Percentiles rank a stretch among this genome's conserved stretches.
Evolutionary conservation across 345 rosid species (phyloP).

Genomic region (Cardiospermum halicacabum): DNA sequence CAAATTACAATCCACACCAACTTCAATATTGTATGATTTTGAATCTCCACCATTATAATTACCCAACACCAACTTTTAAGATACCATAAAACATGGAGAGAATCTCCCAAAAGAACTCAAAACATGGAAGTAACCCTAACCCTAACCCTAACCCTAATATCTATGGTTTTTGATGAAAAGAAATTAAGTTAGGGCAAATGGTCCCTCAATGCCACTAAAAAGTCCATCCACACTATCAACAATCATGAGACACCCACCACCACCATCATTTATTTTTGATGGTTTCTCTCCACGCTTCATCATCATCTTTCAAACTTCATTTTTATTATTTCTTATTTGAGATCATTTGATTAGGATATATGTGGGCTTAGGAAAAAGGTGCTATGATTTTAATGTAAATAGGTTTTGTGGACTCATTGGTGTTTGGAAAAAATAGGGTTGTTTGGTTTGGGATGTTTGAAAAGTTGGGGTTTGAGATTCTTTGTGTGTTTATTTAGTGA

Average conservation of each 20-base stretch:
- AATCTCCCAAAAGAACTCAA: slow-evolving; percentile 16
- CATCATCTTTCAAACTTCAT: slow-evolving; percentile 3
- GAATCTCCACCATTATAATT: too few species aligned
- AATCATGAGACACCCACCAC: slow-evolving; percentile 12
- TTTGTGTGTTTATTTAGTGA: too few species aligned
- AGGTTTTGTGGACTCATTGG: not conserved
- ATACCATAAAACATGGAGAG: slow-evolving; percentile 64
- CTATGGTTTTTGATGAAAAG: too few species aligned
- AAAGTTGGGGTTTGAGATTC: not conserved
- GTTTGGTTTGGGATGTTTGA: not conserved
- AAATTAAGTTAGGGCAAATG: slow-evolving; percentile 16
- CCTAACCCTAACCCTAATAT: too few species aligned
- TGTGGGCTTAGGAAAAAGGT: slow-evolving; percentile 4
- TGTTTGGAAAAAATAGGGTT: not conserved
- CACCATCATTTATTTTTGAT: slow-evolving; percentile 61
- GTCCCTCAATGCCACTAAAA: slow-evolving; percentile 26
- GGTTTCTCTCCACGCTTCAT: slow-evolving; percentile 51
- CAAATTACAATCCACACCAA: too few species aligned
- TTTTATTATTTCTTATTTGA: slow-evolving; percentile 4
- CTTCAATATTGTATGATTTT: too few species aligned
- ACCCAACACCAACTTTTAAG: too few species aligned
- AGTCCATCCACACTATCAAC: slow-evolving; percentile 16
- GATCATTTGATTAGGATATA: slow-evolving; percentile 16
- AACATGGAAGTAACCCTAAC: slow-evolving; percentile 15
- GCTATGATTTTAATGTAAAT: not conserved